Conservation (phyloP, 805 yeast genomes). For the Metschnikowia lachancei region DNA sequence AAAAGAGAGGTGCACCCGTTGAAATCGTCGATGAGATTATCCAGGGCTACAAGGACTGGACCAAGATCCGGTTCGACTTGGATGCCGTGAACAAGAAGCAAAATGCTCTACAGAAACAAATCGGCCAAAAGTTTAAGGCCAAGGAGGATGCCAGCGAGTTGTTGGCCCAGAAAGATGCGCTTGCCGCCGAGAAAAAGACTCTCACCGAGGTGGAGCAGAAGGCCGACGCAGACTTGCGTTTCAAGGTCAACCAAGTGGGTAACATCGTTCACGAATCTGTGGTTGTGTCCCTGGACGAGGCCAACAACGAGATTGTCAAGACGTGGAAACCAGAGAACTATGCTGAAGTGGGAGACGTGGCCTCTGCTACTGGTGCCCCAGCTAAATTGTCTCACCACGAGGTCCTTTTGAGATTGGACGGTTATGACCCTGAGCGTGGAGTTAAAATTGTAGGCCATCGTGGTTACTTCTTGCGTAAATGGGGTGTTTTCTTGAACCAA, state of each 20-base stretch:
- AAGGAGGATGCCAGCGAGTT: constrained; percentile 92
- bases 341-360: constrained; percentile 56
- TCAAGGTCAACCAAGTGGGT: constrained; percentile 86
- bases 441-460: constrained; percentile 97
- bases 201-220: constrained; percentile 68
- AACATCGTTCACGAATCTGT: constrained; percentile 93
- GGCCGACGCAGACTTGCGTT: constrained; percentile 71
- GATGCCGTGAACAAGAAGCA: constrained; percentile 86
- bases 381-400: constrained; percentile 93
- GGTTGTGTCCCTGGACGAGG: constrained; percentile 85
- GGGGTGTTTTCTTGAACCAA: constrained; percentile 96
- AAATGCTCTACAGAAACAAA: constrained; percentile 88
- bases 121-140: constrained; percentile 87
- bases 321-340: constrained; percentile 82
- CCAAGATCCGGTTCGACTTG: constrained; percentile 72
- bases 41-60: constrained; percentile 88
- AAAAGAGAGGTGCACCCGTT: constrained; percentile 90
- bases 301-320: constrained; percentile 80
- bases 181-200: constrained; percentile 66
- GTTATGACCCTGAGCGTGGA: constrained; percentile 99
- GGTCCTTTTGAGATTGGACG: constrained; percentile 88
- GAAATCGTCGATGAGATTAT: constrained; percentile 96
- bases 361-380: constrained; percentile 72
- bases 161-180: constrained; percentile 72
- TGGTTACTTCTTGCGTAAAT: constrained; percentile 92